Conservation (phyloP, 2,329 filamentous ascomycete species). For the Drechslerella stenobrocha region DNA sequence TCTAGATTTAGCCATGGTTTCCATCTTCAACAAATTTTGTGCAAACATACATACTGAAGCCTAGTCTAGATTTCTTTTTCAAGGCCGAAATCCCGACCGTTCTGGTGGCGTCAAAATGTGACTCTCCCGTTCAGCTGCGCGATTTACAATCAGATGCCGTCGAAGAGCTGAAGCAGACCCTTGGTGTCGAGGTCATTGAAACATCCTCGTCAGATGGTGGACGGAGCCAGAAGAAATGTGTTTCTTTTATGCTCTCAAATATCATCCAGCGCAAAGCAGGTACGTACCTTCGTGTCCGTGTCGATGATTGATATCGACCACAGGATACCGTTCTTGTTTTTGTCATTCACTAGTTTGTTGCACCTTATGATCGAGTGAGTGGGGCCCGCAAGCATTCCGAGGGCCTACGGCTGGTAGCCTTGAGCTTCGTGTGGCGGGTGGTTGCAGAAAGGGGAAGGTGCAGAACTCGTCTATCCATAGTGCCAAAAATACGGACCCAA, state of each 20-base stretch:
- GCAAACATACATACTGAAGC: conserved; percentile 42
- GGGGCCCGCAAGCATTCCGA: conserved; percentile 19
- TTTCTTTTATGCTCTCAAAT: conserved; percentile 43
- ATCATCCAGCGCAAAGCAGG: conserved; percentile 46
- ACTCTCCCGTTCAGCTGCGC: conserved; percentile 43
- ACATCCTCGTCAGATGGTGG: conserved; percentile 43
- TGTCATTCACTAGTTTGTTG: not conserved
- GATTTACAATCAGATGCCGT: conserved; percentile 47
- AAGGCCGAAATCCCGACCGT: conserved; percentile 48
- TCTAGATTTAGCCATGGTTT: conserved; percentile 35
- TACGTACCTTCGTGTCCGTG: conserved; percentile 19
- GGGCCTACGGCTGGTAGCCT: conserved; percentile 21
- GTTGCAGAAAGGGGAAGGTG: conserved; percentile 47
- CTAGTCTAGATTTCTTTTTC: conserved; percentile 49
- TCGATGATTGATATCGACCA: conserved; percentile 7
- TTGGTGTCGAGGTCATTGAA: conserved; percentile 46
- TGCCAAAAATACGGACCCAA: conserved; percentile 24
- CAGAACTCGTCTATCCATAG: conserved; percentile 44
- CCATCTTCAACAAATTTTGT: conserved; percentile 24
- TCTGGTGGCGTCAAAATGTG: conserved; percentile 47
- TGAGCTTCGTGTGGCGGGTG: conserved; percentile 39
- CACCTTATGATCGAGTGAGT: conserved; percentile 33
- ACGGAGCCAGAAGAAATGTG: conserved; percentile 45
- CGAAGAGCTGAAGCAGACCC: conserved; percentile 33
- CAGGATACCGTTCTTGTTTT: conserved; percentile 9